Conservation (phyloP, 2,329 filamentous ascomycete species). For the Talaromyces islandicus region DNA sequence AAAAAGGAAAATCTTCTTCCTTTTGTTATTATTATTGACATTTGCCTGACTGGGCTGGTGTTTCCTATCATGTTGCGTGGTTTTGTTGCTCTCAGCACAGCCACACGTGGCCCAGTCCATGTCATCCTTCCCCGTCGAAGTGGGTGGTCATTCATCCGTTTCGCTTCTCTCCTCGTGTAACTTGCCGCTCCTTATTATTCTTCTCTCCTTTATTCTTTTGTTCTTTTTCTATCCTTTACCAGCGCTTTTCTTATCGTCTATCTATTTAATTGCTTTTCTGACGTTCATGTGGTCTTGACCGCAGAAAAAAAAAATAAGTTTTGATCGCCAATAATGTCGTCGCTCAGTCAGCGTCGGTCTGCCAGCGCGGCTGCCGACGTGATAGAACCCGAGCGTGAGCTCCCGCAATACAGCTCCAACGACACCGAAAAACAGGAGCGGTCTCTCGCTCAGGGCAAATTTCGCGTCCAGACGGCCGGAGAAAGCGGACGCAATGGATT, state of each 20-base stretch:
- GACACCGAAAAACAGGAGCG: not conserved
- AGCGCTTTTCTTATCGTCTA: not conserved
- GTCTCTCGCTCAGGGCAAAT: slow-evolving; percentile 5
- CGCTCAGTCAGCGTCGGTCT: slow-evolving; percentile 6
- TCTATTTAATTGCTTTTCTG: not conserved
- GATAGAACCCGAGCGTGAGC: not conserved
- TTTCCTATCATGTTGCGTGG: not conserved
- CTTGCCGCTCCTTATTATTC: not conserved
- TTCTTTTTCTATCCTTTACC: not conserved
- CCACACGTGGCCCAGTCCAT: not conserved
- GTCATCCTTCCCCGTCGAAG: not conserved
- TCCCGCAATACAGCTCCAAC: slow-evolving; percentile 1
- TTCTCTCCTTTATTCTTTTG: not conserved
- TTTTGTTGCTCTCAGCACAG: not conserved
- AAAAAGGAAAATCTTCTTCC: not conserved
- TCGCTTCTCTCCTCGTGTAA: not conserved
- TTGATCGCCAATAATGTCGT: slow-evolving; percentile 1
- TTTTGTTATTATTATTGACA: not conserved
- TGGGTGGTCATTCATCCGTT: not conserved
- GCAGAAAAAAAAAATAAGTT: not conserved
- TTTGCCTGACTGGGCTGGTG: not conserved
- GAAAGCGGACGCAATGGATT: slow-evolving; percentile 65
- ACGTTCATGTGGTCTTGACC: not conserved
- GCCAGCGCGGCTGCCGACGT: not conserved
- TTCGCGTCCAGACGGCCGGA: slow-evolving; percentile 41